Evolutionary conservation across 371 early-diverging fungal genomes (phyloP).

Genomic region (Mortierella sp.): DNA sequence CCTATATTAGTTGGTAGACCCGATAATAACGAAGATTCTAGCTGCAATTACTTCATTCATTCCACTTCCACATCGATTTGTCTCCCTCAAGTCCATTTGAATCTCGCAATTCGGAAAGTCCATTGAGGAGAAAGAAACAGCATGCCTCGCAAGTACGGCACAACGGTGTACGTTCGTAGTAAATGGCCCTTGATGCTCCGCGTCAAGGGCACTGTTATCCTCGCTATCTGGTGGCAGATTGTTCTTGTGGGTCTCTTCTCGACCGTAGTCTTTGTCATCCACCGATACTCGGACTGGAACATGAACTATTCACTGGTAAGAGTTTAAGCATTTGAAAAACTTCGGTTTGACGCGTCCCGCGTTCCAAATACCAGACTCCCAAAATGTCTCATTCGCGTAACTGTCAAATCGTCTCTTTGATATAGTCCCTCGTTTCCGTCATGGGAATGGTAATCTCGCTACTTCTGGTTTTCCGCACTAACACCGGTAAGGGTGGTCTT

Average conservation of each 20-base stretch:
- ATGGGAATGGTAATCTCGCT: slow-evolving; percentile 72
- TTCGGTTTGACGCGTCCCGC: neutral
- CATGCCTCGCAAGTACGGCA: slow-evolving; percentile 32
- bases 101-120: neutral
- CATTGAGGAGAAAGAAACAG: neutral
- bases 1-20: too few relatives aligned
- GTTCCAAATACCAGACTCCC: neutral
- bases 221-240: slow-evolving; percentile 51
- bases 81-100: neutral
- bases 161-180: slow-evolving; percentile 27
- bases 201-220: slow-evolving; percentile 49
- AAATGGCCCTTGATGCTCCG: slow-evolving; percentile 55
- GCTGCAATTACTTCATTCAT: neutral
- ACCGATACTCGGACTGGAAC: slow-evolving; percentile 28
- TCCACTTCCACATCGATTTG: neutral
- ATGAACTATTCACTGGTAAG: slow-evolving; percentile 44
- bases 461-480: slow-evolving; percentile 81
- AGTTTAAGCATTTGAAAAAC: neutral
- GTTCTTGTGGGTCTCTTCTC: slow-evolving; percentile 31
- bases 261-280: slow-evolving; percentile 19
- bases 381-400: too few relatives aligned
- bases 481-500: slow-evolving; percentile 65
- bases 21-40: too few relatives aligned
- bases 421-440: slow-evolving; percentile 58
- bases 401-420: too few relatives aligned